Conservation (phyloP, 176 grass and related monocot species). For the Hordeum marinum region DNA sequence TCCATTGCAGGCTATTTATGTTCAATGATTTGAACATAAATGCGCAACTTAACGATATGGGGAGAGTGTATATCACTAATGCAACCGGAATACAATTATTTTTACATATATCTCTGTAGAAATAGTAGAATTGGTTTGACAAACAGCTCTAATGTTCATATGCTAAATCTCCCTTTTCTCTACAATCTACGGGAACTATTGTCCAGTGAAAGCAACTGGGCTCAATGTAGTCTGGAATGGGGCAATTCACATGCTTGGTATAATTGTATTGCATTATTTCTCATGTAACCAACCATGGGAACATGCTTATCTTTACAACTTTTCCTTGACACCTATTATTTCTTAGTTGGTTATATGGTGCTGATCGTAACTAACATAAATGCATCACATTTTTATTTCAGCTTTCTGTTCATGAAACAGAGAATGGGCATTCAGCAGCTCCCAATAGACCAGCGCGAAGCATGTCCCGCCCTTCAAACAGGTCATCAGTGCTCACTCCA, state of each 20-base stretch:
- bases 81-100: no score
- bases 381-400: conserved; percentile 41
- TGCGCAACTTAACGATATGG: no score
- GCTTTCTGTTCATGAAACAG: conserved; percentile 61
- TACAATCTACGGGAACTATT: neutral
- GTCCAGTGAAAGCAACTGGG: neutral
- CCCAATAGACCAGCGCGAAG: conserved; percentile 57
- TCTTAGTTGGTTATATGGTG: neutral
- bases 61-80: no score
- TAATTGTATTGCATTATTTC: neutral
- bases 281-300: neutral
- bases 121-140: no score
- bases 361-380: conserved; percentile 26
- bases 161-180: neutral
- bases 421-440: conserved; percentile 52
- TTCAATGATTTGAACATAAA: no score
- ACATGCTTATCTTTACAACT: conserved; percentile 11
- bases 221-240: neutral
- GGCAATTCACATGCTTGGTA: neutral
- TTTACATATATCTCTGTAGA: no score
- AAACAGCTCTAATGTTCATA: neutral
- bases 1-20: no score
- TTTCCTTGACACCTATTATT: neutral
- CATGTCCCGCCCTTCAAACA: conserved; percentile 58
- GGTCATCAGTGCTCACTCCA: conserved; percentile 56